Evolutionary conservation across 352 stramenopile genomes (phyloP).

Genomic region (Elongisporangium undulatum): DNA sequence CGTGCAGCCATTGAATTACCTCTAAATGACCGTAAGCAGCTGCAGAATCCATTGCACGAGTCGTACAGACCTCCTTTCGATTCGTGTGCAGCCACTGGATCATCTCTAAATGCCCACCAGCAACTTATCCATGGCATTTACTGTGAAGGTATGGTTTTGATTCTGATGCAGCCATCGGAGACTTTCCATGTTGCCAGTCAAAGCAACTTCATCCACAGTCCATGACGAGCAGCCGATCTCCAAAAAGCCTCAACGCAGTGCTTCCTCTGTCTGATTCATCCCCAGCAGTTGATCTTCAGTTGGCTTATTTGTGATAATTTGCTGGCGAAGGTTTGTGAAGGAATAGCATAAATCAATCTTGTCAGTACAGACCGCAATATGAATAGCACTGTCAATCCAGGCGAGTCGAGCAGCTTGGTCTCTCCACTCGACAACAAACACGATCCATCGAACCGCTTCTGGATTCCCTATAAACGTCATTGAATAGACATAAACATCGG

Average conservation of each 20-base stretch:
- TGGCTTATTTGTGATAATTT: not conserved
- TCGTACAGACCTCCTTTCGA: conserved; percentile 29
- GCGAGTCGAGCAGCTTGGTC: not conserved
- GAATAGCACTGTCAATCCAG: not conserved
- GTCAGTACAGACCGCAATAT: not conserved
- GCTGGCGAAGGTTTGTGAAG: not conserved
- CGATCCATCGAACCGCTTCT: not conserved
- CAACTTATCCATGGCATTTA: too few species aligned
- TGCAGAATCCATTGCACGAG: conserved; percentile 51
- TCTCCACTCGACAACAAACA: not conserved
- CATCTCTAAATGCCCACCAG: conserved; percentile 31
- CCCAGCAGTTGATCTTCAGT: not conserved
- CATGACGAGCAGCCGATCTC: not conserved
- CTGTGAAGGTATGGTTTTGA: too few species aligned
- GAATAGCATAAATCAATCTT: not conserved
- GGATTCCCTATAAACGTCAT: not conserved
- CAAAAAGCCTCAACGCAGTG: not conserved
- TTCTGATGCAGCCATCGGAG: too few species aligned
- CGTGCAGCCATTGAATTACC: conserved; percentile 39
- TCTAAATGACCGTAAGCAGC: conserved; percentile 40
- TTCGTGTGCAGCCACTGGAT: conserved; percentile 41
- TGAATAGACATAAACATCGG: not conserved
- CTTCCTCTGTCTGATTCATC: not conserved
- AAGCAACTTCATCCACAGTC: too few species aligned
- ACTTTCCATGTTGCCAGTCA: too few species aligned